Base-by-base conservation (phyloP, 2,329 filamentous ascomycete species). In the Xylaria sp. region DNA sequence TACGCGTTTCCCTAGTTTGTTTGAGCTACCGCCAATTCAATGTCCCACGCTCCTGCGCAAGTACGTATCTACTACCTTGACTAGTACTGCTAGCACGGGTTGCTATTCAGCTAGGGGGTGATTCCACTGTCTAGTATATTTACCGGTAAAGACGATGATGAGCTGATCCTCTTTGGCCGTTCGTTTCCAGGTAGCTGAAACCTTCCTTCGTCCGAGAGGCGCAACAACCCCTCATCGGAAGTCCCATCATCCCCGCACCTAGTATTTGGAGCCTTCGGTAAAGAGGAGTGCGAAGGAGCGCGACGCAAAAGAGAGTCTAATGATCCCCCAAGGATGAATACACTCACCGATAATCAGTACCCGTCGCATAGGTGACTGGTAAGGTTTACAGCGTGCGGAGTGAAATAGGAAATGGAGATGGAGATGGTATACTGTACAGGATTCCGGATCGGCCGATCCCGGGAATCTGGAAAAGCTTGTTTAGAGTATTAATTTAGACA, bases 401-500 rank as follows among this genome's bases (percentile, higher is more conserved):
- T 18, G 28, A 1, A 8, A 13, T n/a, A 25, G 34, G 2, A n/a
- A 25, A 31, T 31, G 50, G 20, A 52, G 23, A 15, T 18, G 50
- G 20, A 25, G 25, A 25, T 25, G 25, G n/a, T n/a, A n/a, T n/a
- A 25, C 5, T 52, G 13, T 52, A 15, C 50, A 52, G 12, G 23
- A 28, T 28, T 12, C 13, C 23, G 23, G 23, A 10, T 3, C 23
- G 23, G 23, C 23, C 23, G 23, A 28, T 52, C 50, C 50, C 23
- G 50, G 28, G 23, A 15, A 15, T 25, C 12, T 28, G 50, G 50
- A 28, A 28, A 52, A 25, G 46, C 46, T 44, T 44, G 20, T 46
- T 63, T 31, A n/a, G 23, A 9, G 23, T 13, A 25, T 37, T 46
- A 25, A 37, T 55, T 63, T 37, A n/a, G 13, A 48, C 31, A 63